These are phyloP conservation scores for Mortierella sp. DNA, from an alignment of 371 early-diverging fungal genomes.

Conservation along the genomic window DNA sequence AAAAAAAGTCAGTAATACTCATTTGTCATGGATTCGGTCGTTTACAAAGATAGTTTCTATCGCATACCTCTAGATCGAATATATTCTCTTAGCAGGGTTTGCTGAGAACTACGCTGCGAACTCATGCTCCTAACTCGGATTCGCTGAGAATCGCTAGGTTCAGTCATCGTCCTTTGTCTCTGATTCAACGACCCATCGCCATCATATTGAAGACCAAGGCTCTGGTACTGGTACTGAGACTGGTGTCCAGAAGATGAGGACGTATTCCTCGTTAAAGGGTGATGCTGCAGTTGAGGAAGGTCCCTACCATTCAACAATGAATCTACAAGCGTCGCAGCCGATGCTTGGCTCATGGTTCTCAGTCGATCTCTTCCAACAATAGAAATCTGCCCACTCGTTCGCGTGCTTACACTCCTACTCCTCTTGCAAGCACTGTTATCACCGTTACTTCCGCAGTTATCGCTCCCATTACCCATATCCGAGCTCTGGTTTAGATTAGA, in stretches of 20 bases:
- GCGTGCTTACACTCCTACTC: neutral
- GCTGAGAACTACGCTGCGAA: slow-evolving; percentile 15
- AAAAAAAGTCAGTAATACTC: neutral
- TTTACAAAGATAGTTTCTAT: neutral
- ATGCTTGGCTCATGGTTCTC: neutral
- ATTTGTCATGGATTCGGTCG: neutral
- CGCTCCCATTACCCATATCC: neutral
- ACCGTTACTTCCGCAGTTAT: neutral
- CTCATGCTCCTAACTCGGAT: slow-evolving; percentile 8
- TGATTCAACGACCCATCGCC: neutral
- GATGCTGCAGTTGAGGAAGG: neutral
- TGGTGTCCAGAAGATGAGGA: neutral
- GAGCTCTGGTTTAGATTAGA: slow-evolving; percentile 24
- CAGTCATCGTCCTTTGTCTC: slow-evolving; percentile 12
- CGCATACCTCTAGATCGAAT: slow-evolving; percentile 18
- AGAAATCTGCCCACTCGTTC: slow-evolving; percentile 2
- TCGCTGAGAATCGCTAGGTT: neutral
- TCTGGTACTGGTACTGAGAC: neutral
- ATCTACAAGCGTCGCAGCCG: slow-evolving; percentile 1
- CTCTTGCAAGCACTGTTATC: neutral
- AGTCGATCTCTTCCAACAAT: neutral
- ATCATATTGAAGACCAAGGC: neutral
- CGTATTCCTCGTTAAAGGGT: neutral
- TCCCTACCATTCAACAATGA: slow-evolving; percentile 11
- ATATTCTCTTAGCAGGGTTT: slow-evolving; percentile 9